These are phyloP conservation scores for Boletus sp. DNA, from an alignment of 1,284 basidiomycete species.

Conservation along the genomic window DNA sequence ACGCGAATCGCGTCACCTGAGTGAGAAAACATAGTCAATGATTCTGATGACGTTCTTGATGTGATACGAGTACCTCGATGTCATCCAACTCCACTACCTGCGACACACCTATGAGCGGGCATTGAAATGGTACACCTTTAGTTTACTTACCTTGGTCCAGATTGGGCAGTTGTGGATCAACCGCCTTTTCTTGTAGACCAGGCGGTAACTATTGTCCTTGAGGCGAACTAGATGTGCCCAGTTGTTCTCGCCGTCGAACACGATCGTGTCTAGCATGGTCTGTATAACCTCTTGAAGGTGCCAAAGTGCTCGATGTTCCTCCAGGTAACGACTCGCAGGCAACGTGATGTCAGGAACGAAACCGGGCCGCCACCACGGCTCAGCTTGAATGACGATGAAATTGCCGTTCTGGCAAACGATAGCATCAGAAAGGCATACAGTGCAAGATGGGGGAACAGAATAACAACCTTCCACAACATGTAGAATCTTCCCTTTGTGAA, in stretches of 20 bases:
- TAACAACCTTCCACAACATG: slow-evolving; percentile 30
- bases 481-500: slow-evolving; percentile 24
- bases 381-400: slow-evolving; percentile 42
- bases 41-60: neutral
- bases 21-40: neutral
- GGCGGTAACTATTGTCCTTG: slow-evolving; percentile 33
- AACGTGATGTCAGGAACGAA: neutral
- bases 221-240: slow-evolving; percentile 43
- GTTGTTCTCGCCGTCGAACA: slow-evolving; percentile 41
- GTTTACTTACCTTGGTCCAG: slow-evolving; percentile 32
- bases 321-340: neutral
- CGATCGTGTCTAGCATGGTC: slow-evolving; percentile 38
- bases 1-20: slow-evolving; percentile 28
- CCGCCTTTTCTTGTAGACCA: slow-evolving; percentile 35
- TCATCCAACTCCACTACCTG: slow-evolving; percentile 34
- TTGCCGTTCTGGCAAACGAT: slow-evolving; percentile 29
- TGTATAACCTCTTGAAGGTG: slow-evolving; percentile 36
- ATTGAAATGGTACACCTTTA: slow-evolving; percentile 4
- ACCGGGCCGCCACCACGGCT: slow-evolving; percentile 26
- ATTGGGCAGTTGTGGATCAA: slow-evolving; percentile 39
- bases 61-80: slow-evolving; percentile 26
- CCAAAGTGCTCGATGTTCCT: slow-evolving; percentile 24
- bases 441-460: neutral
- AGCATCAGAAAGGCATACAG: slow-evolving; percentile 8
- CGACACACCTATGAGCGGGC: neutral